Percentiles rank a stretch among this genome's conserved stretches.
Conservation (phyloP, 2,329 filamentous ascomycete species). For the Apiospora arundinis region DNA sequence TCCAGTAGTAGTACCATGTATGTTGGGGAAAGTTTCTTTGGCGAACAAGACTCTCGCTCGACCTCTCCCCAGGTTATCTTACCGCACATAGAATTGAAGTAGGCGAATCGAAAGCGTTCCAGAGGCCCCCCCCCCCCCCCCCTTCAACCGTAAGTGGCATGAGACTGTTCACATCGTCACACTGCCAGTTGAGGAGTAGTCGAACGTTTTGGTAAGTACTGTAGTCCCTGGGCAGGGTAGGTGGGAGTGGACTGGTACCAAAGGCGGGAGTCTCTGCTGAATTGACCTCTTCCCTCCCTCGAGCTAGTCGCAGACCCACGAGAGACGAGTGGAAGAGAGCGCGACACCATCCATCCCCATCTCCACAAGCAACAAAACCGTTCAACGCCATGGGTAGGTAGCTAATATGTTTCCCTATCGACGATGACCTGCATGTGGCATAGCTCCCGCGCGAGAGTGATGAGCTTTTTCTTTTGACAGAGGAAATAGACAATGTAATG, state of each 20-base stretch:
- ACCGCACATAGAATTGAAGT: not conserved
- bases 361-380: slow-evolving; percentile 10
- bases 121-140: not conserved
- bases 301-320: slow-evolving; percentile 8
- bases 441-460: not conserved
- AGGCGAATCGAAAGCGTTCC: not conserved
- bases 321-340: not conserved
- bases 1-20: not conserved
- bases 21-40: slow-evolving; percentile 6
- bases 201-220: not conserved
- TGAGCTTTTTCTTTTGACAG: not conserved
- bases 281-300: not conserved
- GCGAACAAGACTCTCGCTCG: slow-evolving; percentile 13
- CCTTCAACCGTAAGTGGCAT: not conserved
- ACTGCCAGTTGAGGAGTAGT: not conserved
- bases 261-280: not conserved
- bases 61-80: not conserved
- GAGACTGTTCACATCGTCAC: not conserved
- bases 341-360: slow-evolving; percentile 11
- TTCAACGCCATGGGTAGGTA: slow-evolving; percentile 11
- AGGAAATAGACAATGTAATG: not conserved
- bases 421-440: not conserved
- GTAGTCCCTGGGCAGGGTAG: not conserved
- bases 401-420: not conserved
- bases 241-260: not conserved